Base-by-base conservation (phyloP, 768 basidiomycete genomes). In the Suillus clintonianus region DNA sequence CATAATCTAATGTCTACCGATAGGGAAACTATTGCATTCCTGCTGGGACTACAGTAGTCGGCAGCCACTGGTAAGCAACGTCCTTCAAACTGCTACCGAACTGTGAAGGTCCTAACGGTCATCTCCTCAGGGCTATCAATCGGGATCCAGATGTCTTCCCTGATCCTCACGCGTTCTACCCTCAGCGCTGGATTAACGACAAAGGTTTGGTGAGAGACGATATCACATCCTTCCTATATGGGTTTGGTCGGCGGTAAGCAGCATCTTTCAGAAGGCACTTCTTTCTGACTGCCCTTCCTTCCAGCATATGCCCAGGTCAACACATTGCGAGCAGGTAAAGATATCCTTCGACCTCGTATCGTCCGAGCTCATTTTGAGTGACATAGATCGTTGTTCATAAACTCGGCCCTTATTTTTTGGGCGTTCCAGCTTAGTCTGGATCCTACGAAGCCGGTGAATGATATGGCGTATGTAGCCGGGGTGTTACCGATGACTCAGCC, bases 251-350 rank as follows among this genome's bases (percentile, higher is more conserved):
- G 67, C 63, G 69, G 78, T 76, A 59, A 15, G 67, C n/a, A 22
- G 1, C 22, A 4, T 24, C 45, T 47, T 47, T 24, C 13, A 13
- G 22, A 4, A 11, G 22, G n/a, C 24, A 22, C 45, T 24, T 22
- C 11, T 10, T 24, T 47, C 13, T 22, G 7, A 47, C 45, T 47
- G 11, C 4, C 1, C 1, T 11, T 22, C 2, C 14, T 42, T 47
- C 7, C 39, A 82, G 86, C 27, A 80, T 88, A 2, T 89, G 87
- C 62, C 86, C 85, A 3, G 86, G 86, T 1, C 81, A 82, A 64
- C 82, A 87, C 69, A 43, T 72, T n/a, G 71, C 70, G 15, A 68
- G 77, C 19, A 67, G 72, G 2, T 89, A 47, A 13, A 10, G n/a
- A 22, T 10, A n/a, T 47, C 4, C 10, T 27, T 24, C 3, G 11